These are phyloP conservation scores for Sugiyamaella chiloensis DNA, from an alignment of 805 yeast genomes.

Conservation along the genomic window DNA sequence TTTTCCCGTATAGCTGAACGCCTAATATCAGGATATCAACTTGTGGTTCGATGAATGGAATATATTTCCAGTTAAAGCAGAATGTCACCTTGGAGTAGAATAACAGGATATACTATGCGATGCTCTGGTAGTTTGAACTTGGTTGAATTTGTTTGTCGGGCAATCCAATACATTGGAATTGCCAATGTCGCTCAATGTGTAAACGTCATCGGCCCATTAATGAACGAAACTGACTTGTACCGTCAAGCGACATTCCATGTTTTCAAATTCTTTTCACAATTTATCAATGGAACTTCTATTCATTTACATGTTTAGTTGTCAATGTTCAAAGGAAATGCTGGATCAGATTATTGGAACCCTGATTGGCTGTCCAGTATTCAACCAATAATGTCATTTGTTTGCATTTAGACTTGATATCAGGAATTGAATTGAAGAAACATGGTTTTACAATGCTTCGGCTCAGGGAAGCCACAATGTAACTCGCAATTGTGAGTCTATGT, in stretches of 20 bases:
- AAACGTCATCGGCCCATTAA: constrained; percentile 39
- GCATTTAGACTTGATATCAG: constrained; percentile 31
- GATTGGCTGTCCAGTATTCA: constrained; percentile 27
- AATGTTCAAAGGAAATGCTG: constrained; percentile 30
- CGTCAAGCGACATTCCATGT: constrained; percentile 35
- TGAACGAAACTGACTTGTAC: constrained; percentile 29
- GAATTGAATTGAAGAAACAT: constrained; percentile 23
- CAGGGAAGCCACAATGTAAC: background rate
- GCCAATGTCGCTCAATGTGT: constrained; percentile 35
- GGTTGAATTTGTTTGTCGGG: constrained; percentile 36
- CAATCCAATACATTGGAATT: constrained; percentile 35
- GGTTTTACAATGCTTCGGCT: background rate
- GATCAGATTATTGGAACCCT: constrained; percentile 23
- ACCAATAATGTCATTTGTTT: constrained; percentile 26
- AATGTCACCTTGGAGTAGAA: constrained; percentile 34
- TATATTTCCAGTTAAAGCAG: constrained; percentile 36
- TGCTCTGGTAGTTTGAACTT: constrained; percentile 35
- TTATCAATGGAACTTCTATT: constrained; percentile 35
- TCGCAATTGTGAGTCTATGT: too few species aligned
- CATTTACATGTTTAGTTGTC: constrained; percentile 33
- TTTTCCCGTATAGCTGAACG: constrained; percentile 29
- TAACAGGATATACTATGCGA: constrained; percentile 34
- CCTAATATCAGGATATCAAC: background rate
- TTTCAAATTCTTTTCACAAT: constrained; percentile 31
- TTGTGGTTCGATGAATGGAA: constrained; percentile 39